Conservation (phyloP, 192 early-diverging fungal species). For the Oehlia diaphana region DNA sequence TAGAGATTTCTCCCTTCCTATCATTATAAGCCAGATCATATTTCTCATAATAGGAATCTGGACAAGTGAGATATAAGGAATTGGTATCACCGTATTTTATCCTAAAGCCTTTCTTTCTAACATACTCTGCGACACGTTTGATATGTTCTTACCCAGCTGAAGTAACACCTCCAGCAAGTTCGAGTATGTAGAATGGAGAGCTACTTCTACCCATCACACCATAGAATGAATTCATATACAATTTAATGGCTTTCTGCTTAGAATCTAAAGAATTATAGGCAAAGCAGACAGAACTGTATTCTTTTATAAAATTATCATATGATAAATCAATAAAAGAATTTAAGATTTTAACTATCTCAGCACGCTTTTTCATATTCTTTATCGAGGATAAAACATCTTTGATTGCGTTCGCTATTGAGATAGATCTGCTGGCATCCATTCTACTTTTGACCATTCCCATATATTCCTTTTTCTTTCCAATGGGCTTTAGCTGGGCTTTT, state of each 20-base stretch:
- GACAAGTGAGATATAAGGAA: too few species aligned
- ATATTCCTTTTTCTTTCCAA: conserved; percentile 19
- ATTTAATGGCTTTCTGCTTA: not conserved
- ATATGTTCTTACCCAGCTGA: not conserved
- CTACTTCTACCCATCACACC: not conserved
- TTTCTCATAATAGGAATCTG: too few species aligned
- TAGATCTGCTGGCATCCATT: not conserved
- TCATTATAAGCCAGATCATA: too few species aligned
- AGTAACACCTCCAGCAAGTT: not conserved
- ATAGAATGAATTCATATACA: conserved; percentile 10
- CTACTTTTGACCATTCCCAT: not conserved
- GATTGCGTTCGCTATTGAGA: not conserved
- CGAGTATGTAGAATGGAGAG: not conserved
- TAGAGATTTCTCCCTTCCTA: not conserved
- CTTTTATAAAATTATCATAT: not conserved
- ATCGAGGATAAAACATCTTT: not conserved
- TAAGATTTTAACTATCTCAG: not conserved
- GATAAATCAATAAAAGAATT: not conserved
- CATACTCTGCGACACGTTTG: not conserved
- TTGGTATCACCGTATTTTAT: not conserved
- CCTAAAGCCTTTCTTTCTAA: not conserved
- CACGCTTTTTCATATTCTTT: too few species aligned
- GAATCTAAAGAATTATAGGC: not conserved
- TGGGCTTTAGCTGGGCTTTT: not conserved
- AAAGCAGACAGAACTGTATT: not conserved